A percentile compares a stretch with the other conserved stretches of the same genome.
phyloP scores from a whole-genome alignment of 129 eudicot species.

The Chrysanthemum makinoi region DNA sequence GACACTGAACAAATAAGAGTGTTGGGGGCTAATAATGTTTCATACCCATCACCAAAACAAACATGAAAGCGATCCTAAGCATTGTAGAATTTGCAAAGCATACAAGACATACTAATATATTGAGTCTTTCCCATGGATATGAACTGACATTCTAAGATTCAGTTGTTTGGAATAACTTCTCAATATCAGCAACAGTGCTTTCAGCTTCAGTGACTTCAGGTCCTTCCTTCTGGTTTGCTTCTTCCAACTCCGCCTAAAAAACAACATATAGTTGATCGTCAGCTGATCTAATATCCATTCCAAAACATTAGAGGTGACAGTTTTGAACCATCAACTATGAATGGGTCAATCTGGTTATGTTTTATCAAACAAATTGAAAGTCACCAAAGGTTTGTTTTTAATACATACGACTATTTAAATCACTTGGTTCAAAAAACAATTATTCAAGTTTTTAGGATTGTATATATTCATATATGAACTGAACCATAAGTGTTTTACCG shows the following conservation, averaged over 20 bases:
- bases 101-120: background rate
- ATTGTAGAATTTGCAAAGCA: conserved; percentile 6
- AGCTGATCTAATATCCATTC: conserved; percentile 1
- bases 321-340: background rate
- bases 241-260: conserved; percentile 65
- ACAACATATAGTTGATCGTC: background rate
- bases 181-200: conserved; percentile 55
- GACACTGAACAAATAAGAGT: background rate
- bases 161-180: conserved; percentile 48
- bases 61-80: background rate
- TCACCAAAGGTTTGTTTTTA: too few relatives aligned
- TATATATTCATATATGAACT: too few relatives aligned
- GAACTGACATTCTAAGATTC: conserved; percentile 35
- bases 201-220: conserved; percentile 71
- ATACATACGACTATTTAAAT: background rate
- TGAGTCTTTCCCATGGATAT: background rate
- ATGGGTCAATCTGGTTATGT: background rate
- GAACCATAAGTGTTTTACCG: too few relatives aligned
- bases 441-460: too few relatives aligned
- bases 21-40: background rate
- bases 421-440: background rate
- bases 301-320: background rate
- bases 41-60: background rate
- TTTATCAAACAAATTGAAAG: background rate
- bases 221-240: conserved; percentile 61